Base-by-base conservation (phyloP, 129 eudicot species). In the Tanacetum coccineum region DNA sequence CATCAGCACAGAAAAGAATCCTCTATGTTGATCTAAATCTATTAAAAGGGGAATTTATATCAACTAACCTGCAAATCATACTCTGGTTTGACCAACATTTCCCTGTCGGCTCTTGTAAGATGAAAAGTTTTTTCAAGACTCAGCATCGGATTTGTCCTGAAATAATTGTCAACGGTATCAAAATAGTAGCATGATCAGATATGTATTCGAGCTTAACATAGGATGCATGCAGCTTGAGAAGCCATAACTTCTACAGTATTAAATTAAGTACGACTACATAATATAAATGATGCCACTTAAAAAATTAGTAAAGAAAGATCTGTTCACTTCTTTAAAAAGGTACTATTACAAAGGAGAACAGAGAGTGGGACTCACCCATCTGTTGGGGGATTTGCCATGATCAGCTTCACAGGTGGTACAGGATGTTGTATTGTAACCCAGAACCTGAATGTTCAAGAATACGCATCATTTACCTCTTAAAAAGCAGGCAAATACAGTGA, bases 101-200 rank as follows among this genome's bases (percentile, higher is more conserved):
- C 96, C 79, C 64, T 88, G 32, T 92, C 89, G 0, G 85, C 81
- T 68, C 95, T 86, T 49, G 89, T 80, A 53, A 92, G 91, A 53
- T 92, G 98, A 82, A 92, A 92, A 40, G 96, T 81, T 80, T 77
- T 92, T 68, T 88, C 98, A 74, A 80, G 56, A 71, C 82, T 81
- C 71, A 79, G 95, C 56, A 84, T 76, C 46, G 97, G 97, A 70
- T 80, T 86, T 59, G 89, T 26, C 68, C 96, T 85, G 84, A 59
- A 71, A 72, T 22, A 25, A 47, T 11, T 44, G 50, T 3, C 15
- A 32, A 40, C 52, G 67, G 32, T 46, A 28, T 71, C 47, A 62
- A 28, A 59, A 44, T 57, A 25, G 62, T 40, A 22, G 3, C 14
- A 54, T 44, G 66, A 18, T 53, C 6, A 9, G 10, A 36, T 36